phyloP scores from a whole-genome alignment of 768 basidiomycete genomes.

The Leccinum olivaceopallidum region DNA sequence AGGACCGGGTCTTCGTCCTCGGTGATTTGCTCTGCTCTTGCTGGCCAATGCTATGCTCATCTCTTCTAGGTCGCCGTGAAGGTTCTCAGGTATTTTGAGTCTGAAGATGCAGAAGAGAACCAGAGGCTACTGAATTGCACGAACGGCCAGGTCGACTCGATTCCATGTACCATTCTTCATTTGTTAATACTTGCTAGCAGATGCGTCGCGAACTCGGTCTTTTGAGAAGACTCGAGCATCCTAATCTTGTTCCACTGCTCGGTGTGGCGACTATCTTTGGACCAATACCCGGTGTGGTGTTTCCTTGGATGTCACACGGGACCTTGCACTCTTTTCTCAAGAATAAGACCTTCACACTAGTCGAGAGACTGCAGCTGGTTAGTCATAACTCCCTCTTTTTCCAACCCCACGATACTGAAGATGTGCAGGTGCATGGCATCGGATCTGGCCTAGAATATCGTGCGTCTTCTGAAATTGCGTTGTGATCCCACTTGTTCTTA shows the following conservation, averaged over 20 bases:
- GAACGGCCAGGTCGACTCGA: not conserved
- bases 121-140: not conserved
- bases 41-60: not conserved
- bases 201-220: slow-evolving; percentile 3
- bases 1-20: not conserved
- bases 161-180: not conserved
- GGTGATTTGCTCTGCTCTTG: not conserved
- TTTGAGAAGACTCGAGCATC: slow-evolving; percentile 6
- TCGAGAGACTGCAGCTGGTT: not conserved
- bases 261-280: not conserved
- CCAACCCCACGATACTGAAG: not conserved
- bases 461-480: not conserved
- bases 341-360: not conserved
- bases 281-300: not conserved
- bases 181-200: not conserved
- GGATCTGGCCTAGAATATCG: not conserved
- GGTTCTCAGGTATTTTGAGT: not conserved
- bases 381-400: not conserved
- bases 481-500: not conserved
- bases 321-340: slow-evolving; percentile 3
- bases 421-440: not conserved
- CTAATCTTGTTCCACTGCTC: not conserved
- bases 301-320: slow-evolving; percentile 1
- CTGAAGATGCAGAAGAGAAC: not conserved
- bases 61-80: slow-evolving; percentile 2